phyloP scores from a whole-genome alignment of 805 yeast genomes.

The Starmerella vitae region DNA sequence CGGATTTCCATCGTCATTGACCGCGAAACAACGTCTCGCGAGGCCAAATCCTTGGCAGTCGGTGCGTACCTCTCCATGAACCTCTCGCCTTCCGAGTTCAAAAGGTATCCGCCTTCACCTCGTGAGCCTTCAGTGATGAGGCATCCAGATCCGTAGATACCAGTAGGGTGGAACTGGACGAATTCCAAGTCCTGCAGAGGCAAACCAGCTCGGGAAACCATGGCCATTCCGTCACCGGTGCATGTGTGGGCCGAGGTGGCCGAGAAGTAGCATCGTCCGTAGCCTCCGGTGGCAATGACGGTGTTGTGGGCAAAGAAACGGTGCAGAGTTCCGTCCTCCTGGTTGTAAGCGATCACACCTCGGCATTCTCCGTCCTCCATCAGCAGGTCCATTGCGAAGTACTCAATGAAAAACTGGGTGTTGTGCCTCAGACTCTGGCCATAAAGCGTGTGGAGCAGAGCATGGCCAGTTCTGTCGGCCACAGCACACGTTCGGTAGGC shows the following conservation, averaged over 20 bases:
- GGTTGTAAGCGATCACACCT: conserved; percentile 94
- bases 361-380: conserved; percentile 93
- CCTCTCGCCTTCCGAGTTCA: conserved; percentile 96
- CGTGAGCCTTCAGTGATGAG: conserved; percentile 98
- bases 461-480: conserved; percentile 98
- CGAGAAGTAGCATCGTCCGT: conserved; percentile 95
- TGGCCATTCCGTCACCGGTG: conserved; percentile 98
- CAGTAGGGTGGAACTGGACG: conserved; percentile 98
- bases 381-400: conserved; percentile 84
- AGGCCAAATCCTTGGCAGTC: conserved; percentile 94
- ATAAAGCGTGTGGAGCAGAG: conserved; percentile 84
- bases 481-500: conserved; percentile 99
- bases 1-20: conserved; percentile 97
- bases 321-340: conserved; percentile 97
- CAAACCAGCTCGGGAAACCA: conserved; percentile 97
- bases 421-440: conserved; percentile 95
- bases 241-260: conserved; percentile 99
- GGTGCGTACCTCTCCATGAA: conserved; percentile 99
- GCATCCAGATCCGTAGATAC: conserved; percentile 98
- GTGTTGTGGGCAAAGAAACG: conserved; percentile 96
- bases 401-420: conserved; percentile 96
- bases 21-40: conserved; percentile 95
- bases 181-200: conserved; percentile 96
- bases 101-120: conserved; percentile 98
- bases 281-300: conserved; percentile 96